Evolutionary conservation across 768 basidiomycete species (phyloP), one percentile per base, ranked within the genome.

Genomic region (Tulasnella calospora): DNA sequence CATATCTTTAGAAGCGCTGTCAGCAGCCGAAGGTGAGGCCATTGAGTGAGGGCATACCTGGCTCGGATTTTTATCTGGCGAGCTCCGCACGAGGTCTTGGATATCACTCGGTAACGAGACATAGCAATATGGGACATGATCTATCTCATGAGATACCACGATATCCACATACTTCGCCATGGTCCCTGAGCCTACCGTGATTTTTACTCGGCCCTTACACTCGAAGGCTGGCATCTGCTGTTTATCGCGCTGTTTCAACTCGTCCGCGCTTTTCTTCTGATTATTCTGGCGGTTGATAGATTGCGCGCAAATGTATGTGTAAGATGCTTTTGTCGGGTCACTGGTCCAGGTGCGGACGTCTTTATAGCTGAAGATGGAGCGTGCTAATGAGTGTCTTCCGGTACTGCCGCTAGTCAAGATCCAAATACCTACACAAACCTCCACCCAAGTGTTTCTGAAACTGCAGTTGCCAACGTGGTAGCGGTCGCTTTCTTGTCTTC

Each of bases 121-220:
- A 81, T 61, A 83, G 76, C 81, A 82, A 71, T 83, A 83, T 7
- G 78, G 80, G 13, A 83, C 80, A 80, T 83, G 83, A 17, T 82
- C 79, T 27, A 79, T 72, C 6, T 77, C 27, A 69, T 83, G 83
- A 15, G 78, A 78, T 17, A 83, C 67, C 73, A 77, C 79, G 6
- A 77, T 71, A 23, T 77, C 40, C 8, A 81, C 81, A 3, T 79
- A 67, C 10, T 74, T 76, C 23, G 41, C 69, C 12, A 30, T 33
- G 10, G 61, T 30, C 12, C 8, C 10, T 3, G 3, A 23, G 1
- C 40, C 57, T 2, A 75, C 15, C 27, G 33, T 55, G 19, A 83
- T 44, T 0, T 80, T 84, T 17, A 83, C 82, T 70, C 80, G 82
- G 0, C 84, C 82, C n/a, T 71, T 36, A 46, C 83, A 84, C 1